Conservation (phyloP, 164 flowering plant genomes). For the Santalum album region DNA sequence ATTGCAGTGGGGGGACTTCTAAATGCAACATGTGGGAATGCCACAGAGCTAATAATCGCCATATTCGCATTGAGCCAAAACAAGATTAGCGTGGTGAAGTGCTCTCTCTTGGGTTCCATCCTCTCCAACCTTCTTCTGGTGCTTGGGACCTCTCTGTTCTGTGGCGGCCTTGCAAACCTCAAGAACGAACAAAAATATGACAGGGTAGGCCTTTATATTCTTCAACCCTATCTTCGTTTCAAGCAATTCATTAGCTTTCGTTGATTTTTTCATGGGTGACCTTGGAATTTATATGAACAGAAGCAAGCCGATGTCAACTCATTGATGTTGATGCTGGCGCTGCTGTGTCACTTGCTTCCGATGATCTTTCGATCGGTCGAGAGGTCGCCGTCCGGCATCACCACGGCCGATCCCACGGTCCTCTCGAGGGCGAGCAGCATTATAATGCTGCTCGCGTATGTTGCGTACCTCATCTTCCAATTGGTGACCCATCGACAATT, state of each 20-base stretch:
- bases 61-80: constrained; percentile 46
- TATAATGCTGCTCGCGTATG: constrained; percentile 70
- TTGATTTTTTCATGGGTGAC: too few relatives aligned
- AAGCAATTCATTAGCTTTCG: too few relatives aligned
- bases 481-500: constrained; percentile 66
- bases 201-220: constrained; percentile 60
- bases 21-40: constrained; percentile 97
- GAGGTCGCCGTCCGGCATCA: neutral
- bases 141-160: constrained; percentile 79
- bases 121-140: constrained; percentile 93
- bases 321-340: constrained; percentile 50
- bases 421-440: constrained; percentile 67
- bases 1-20: constrained; percentile 83
- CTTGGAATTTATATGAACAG: constrained; percentile 44
- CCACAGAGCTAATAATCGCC: constrained; percentile 86
- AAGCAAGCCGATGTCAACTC: constrained; percentile 82
- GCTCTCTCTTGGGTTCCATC: constrained; percentile 79
- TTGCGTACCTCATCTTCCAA: constrained; percentile 68
- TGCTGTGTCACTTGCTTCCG: constrained; percentile 70
- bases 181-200: constrained; percentile 60
- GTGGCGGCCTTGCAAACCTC: constrained; percentile 74
- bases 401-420: constrained; percentile 26
- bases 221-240: too few relatives aligned
- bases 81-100: constrained; percentile 71
- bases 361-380: constrained; percentile 37